Evolutionary conservation across 1,139 yeast species (phyloP), one percentile per base, ranked within the genome.

Genomic region (Blastobotrys persicus): DNA sequence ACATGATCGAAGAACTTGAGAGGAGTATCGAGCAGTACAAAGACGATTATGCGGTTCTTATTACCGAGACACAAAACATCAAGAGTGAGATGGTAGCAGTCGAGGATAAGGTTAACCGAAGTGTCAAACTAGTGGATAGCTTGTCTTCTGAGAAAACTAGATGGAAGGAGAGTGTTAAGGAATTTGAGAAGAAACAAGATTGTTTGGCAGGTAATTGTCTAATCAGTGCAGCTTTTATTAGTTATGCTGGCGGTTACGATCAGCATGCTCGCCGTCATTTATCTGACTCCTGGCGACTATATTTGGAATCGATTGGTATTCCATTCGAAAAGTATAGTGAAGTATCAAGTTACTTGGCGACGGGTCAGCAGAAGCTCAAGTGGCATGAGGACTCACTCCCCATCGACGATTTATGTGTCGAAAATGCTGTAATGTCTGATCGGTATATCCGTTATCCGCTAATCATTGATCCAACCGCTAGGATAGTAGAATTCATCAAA

Each of bases 1-100:
- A 86, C 51, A 88, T 91, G 95, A 85, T 91, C 23, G 66, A 60
- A 0, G 97, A 91, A 60, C 70, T 91, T 35, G 84, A 85, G 55
- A 73, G 65, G 12, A 81, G 85, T 47, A 88, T 92, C 52, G 88
- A 82, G 45, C 60, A 64, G 1, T 87, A 83, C 56, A 88, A 88
- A 56, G 75, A 71, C 11, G 78, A 76, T 13, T 92, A 92, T 63
- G 87, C 94, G 44, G 72, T 69, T 7, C 70, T 86, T 33, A 88
- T 92, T 42, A 73, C 96, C 50, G 92, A 88, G 38, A 78, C 88
- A 0, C 97, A 92, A 62, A 71, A 73, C 33, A 81, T 89, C 45
- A 89, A 86, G 63, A 62, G 71, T 2, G 92, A 88, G 61, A 85
- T 89, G 85, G 66, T 65, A 2, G 58, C 64, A 1, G 94, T 88